Conservation (phyloP, 2,329 filamentous ascomycete species). For the Neonectria sp. region DNA sequence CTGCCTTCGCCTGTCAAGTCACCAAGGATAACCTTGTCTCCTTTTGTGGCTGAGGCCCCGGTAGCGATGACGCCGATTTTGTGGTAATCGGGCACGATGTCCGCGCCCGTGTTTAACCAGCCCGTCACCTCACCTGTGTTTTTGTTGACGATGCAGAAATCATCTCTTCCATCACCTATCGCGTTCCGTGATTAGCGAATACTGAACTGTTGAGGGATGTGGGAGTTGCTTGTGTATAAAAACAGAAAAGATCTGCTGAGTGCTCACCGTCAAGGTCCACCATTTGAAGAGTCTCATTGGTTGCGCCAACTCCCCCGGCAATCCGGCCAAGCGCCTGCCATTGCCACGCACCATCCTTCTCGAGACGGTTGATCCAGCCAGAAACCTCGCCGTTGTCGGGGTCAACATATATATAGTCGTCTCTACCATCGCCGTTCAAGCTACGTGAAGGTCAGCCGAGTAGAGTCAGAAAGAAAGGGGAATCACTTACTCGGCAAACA, state of each 20-base stretch:
- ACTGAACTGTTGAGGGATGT: no score
- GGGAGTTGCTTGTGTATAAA: no score
- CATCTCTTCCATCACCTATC: slow-evolving; percentile 15
- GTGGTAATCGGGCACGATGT: neutral
- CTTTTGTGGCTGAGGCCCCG: neutral
- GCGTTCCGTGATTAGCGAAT: neutral
- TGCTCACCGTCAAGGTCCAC: neutral
- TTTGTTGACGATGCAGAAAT: neutral
- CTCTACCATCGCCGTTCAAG: slow-evolving; percentile 23
- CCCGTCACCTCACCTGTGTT: neutral
- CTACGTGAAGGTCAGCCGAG: neutral
- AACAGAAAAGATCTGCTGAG: no score
- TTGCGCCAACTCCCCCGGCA: neutral
- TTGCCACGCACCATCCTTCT: neutral
- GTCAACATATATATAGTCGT: slow-evolving; percentile 21
- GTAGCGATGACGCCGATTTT: slow-evolving; percentile 10
- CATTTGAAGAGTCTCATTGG: neutral
- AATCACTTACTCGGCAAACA: slow-evolving; percentile 13
- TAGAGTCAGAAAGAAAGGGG: neutral
- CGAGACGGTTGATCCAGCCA: slow-evolving; percentile 24
- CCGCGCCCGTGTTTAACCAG: slow-evolving; percentile 1
- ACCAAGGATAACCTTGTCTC: neutral
- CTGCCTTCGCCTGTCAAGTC: slow-evolving; percentile 22
- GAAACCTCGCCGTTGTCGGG: slow-evolving; percentile 8
- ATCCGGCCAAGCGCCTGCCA: neutral